Evolutionary conservation across 2,329 filamentous ascomycete species (phyloP), one percentile per base, ranked within the genome.

Genomic region (Calonectria montana): DNA sequence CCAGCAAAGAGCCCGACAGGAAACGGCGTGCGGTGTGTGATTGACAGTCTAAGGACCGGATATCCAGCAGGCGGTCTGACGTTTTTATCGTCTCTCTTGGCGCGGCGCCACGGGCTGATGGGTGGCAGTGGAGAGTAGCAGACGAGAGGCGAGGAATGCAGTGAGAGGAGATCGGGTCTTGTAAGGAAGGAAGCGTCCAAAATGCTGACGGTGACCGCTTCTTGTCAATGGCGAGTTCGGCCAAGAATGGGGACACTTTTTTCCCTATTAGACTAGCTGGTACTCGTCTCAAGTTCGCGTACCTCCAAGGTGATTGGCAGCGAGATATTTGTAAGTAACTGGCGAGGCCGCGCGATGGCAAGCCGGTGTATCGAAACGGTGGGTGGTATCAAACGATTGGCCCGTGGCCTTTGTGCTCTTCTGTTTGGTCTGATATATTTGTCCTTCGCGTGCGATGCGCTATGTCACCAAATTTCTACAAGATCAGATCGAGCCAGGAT

Each of bases 31-130:
- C 65, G 59, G 71, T 70, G 48, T 65, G 61, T 21, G 57, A 29
- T 39, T 69, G 69, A 69, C 71, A 45, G 62, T 55, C 62, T 67
- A 71, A 68, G 27, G 41, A 62, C 68, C 43, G 55, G 35, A 45
- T 62, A 55, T 66, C 43, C 21, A 64, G 73, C 65, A 77, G 75
- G 76, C 76, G 76, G 76, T 78, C 76, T 78, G 76, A 69, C 71
- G 74, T 77, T 76, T 57, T 78, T 77, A 70, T 78, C 76, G 74
- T 73, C 65, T 74, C 71, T 69, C 71, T 69, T 73, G 73, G 76
- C 65, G 73, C 71, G 71, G 72, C 71, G 53, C 69, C 66, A 71
- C 57, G 65, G 70, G 62, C 57, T 72, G 67, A 75, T 75, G 69
- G 74, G 31, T 71, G 68, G 68, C 65, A 74, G 74, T 67, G 72